A percentile compares a stretch with the other conserved stretches of the same genome.
Evolutionary conservation across 441 rosid species (phyloP).

Genomic region (Mallotus repandus): DNA sequence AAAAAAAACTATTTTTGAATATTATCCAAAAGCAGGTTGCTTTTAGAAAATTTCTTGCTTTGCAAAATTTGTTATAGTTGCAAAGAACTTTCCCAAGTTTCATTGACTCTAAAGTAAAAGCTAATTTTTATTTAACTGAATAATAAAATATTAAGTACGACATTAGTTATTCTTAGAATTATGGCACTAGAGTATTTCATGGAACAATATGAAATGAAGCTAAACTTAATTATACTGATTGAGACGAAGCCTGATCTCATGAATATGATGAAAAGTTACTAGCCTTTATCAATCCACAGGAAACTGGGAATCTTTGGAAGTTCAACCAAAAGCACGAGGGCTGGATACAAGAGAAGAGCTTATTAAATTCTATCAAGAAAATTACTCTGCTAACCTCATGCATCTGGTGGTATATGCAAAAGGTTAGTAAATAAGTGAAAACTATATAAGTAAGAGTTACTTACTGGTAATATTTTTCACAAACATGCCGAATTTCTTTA

Average conservation of each 20-base stretch:
- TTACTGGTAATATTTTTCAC: background rate
- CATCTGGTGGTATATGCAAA: constrained; percentile 76
- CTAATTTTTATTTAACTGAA: background rate
- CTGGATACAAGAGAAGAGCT: constrained; percentile 77
- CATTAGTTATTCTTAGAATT: background rate
- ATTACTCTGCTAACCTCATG: constrained; percentile 95
- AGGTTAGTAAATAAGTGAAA: constrained; percentile 45
- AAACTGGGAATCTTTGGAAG: constrained; percentile 85
- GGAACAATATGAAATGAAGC: background rate
- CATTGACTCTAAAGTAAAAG: background rate
- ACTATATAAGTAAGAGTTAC: background rate
- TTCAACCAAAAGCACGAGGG: constrained; percentile 75
- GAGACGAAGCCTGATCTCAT: background rate
- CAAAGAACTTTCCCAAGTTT: background rate
- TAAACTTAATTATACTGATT: background rate
- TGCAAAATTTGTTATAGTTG: background rate
- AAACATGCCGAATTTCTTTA: constrained; percentile 11
- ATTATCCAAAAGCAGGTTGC: background rate
- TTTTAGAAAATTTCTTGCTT: background rate
- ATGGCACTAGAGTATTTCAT: background rate
- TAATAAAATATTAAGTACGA: no score
- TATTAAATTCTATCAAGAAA: constrained; percentile 68
- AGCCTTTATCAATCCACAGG: constrained; percentile 42
- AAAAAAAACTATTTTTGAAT: no score
- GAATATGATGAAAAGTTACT: background rate